Evolutionary conservation across 306 rosid species (phyloP), one percentile per base, ranked within the genome.

Genomic region (Trifolium dubium): DNA sequence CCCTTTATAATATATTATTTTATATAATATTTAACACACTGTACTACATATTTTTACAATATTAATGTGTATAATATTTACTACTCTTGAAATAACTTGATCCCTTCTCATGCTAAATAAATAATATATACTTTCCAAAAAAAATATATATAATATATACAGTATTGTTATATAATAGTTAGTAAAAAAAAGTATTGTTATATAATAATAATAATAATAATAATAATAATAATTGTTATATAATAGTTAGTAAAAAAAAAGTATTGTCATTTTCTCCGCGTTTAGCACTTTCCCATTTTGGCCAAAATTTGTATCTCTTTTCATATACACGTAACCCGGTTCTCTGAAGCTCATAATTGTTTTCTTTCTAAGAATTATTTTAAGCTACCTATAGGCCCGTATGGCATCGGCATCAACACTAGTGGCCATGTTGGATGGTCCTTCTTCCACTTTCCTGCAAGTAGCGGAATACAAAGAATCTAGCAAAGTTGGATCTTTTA

Each of bases 381-480:
- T 78, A 30, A 80, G 73, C 72, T 84, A 71, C 72, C 51, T 68
- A 60, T 60, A 93, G 98, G 96, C 77, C 71, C 89, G 93, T 18
- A 71, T 86, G 79, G 86, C 90, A 46, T 89, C 96, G 75, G 98
- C 95, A 31, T 83, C 90, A 43, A 80, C 96, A 14, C 83, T 94
- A 58, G 87, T 79, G 47, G 84, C 80, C 81, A 85, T 91, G 96
- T 73, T 91, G 81, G 98, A 94, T 71, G 96, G 95, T 65, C 90
- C 84, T 43, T 79, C 97, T 65, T 84, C 97, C 77, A 80, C 77
- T 73, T 89, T 86, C 77, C 84, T 94, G 76, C 98, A 91, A 90
- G 92, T 92, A 23, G 97, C 96, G 37, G 98, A 94, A 82, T 89
- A 83, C 79, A 91, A 86, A 76, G 97, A 87, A 30, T 80, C 94